Base-by-base conservation (phyloP, 192 early-diverging fungal species). In the Umbelopsis sp. region DNA sequence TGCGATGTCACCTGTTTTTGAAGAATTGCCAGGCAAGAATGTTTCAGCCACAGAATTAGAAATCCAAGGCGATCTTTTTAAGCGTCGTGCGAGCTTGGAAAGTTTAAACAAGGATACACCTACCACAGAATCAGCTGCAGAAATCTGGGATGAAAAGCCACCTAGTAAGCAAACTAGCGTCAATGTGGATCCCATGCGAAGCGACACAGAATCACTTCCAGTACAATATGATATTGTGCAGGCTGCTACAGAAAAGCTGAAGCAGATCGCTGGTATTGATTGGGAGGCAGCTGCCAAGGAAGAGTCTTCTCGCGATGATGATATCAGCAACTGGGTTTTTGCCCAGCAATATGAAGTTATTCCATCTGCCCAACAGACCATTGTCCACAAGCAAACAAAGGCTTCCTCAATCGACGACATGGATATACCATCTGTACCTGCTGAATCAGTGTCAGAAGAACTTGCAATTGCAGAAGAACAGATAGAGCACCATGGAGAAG, bases 231-330 rank as follows among this genome's bases (percentile, higher is more conserved):
- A 62, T 6, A 62, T 62, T n/a, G 31, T 62, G 31, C 56, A 62
- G 34, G 56, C 56, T 20, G 56, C 56, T 34, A 62, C 56, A 2
- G 56, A 62, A 34, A 62, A 62, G 17, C 31, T 62, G 31, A 29
- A n/a, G 29, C 56, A 62, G 34, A 62, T 62, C 34, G 56, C 56
- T 32, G 56, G 56, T 34, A 7, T 62, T 62, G 56, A 62, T 34
- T 62, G 56, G 56, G 56, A 62, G 31, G 56, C 56, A 34, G 56
- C 25, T n/a, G 26, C 56, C 17, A 62, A 62, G 26, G 32, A 62
- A 62, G 56, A 62, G 0, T 22, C 32, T 14, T 36, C 56, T 11
- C 12, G 26, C 5, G 31, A 34, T 29, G 29, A 62, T 29, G 31
- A 62, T 62, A 32, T 26, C 4, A 62, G 31, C 7, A 34, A 34